Evolutionary conservation across 1,139 yeast species (phyloP), one percentile per base, ranked within the genome.

Genomic region (Taiozyma sp.): DNA sequence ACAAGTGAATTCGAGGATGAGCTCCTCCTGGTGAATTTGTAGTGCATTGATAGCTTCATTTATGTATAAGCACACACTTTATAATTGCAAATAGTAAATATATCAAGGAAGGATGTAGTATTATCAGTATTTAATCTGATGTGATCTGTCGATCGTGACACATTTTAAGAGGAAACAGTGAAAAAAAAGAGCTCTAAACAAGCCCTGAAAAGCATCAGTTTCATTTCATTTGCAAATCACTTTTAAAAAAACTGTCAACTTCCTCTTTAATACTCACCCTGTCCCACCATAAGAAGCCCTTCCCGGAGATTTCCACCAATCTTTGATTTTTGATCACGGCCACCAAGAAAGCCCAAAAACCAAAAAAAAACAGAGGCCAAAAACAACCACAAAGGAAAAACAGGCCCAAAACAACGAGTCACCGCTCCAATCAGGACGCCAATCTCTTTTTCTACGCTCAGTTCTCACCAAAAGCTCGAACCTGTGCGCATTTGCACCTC

Each of bases 1-100:
- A 64, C 54, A 59, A 62, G 48, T 52, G 29, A 47, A 7, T 24
- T 22, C 19, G 12, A 24, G 24, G 24, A 22, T 19, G 41, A 38
- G 13, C 41, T 22, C 14, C 24, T 38, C 16, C 6, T 38, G 41
- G 24, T 32, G 36, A 32, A n/a, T 14, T n/a, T 32, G 16, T 32
- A 32, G 36, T 32, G 19, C 36, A 14, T n/a, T n/a, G 16, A n/a
- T 4, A 13, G 34, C 16, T 6, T 8, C 36, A 32, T 14, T 32
- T 32, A 32, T 32, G 36, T 32, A n/a, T 32, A 7, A 32, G 8
- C 36, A 32, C 16, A 32, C 16, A 32, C 36, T n/a, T 32, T 32
- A 32, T 32, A 32, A n/a, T 32, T 14, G n/a, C 34, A 30, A 29
- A 30, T 16, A 2, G 30, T 28, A 10, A 10, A 28, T 4, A 28